phyloP scores from a whole-genome alignment of 2,329 filamentous ascomycete species.

The Macrophomina tecta region DNA sequence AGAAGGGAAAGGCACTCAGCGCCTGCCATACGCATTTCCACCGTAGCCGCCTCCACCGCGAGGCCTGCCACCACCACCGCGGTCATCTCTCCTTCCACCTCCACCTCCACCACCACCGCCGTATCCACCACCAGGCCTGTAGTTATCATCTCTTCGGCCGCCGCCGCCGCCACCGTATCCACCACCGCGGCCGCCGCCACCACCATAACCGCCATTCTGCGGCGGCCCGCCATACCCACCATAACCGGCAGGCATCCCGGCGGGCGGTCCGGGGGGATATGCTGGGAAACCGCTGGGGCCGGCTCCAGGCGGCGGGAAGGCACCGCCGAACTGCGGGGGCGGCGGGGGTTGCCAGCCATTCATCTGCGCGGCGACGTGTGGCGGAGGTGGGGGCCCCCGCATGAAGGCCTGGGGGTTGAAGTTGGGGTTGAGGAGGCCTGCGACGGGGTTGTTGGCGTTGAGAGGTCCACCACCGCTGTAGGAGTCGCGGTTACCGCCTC shows the following conservation, averaged over 20 bases:
- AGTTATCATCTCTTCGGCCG: constrained; percentile 35
- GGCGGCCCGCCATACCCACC: constrained; percentile 19
- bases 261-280: neutral
- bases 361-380: constrained; percentile 12
- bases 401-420: constrained; percentile 35
- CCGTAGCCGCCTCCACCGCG: constrained; percentile 36
- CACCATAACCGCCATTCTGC: constrained; percentile 13
- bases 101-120: constrained; percentile 33
- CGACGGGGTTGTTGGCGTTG: constrained; percentile 38
- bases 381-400: constrained; percentile 36
- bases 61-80: constrained; percentile 10
- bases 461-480: constrained; percentile 21
- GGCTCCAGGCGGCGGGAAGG: constrained; percentile 31
- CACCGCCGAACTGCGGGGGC: constrained; percentile 30
- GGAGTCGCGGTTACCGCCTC: constrained; percentile 12
- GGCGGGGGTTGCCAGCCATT: constrained; percentile 39
- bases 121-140: constrained; percentile 31
- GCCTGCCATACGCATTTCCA: constrained; percentile 30
- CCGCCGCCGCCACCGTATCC: constrained; percentile 31
- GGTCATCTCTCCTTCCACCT: constrained; percentile 33
- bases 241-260: constrained; percentile 19
- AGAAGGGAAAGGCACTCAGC: neutral
- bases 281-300: neutral
- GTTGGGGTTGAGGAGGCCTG: constrained; percentile 35
- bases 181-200: constrained; percentile 19